Evolutionary conservation across 306 rosid genomes (phyloP).

Genomic region (Ceratonia siliqua): DNA sequence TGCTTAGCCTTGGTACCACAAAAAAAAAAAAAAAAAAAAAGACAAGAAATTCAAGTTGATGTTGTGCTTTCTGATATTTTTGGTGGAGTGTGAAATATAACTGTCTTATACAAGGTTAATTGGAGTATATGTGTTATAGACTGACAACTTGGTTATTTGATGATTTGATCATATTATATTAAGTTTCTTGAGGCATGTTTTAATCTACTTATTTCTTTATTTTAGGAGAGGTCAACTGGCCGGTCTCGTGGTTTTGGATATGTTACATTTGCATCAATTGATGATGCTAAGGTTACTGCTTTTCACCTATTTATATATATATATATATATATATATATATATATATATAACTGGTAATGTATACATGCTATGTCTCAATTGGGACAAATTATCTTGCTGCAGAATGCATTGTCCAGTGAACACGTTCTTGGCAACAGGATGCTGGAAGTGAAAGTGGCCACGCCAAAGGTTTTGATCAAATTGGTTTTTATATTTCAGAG

Average conservation of each 20-base stretch:
- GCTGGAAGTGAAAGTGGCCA: constrained; percentile 95
- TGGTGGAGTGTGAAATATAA: not conserved
- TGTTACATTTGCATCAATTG: constrained; percentile 80
- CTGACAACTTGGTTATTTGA: not conserved
- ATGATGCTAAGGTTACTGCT: constrained; percentile 80
- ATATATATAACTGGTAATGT: not conserved
- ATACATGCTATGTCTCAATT: constrained; percentile 1
- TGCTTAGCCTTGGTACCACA: not conserved
- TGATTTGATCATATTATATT: not conserved
- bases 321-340: not conserved
- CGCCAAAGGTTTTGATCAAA: constrained; percentile 73
- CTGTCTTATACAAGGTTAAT: constrained; percentile 12
- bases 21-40: not conserved
- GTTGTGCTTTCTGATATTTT: not conserved
- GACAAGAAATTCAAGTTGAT: not conserved
- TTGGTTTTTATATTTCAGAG: not conserved
- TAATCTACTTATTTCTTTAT: constrained; percentile 12
- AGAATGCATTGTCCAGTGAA: constrained; percentile 75
- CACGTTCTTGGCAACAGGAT: constrained; percentile 85
- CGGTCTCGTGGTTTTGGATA: constrained; percentile 98
- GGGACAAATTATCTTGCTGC: constrained; percentile 32
- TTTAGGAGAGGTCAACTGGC: constrained; percentile 85
- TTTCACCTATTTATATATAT: not conserved
- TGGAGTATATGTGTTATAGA: not conserved
- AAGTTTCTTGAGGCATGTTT: constrained; percentile 21